Percentiles rank a stretch among this genome's conserved stretches.
These are phyloP conservation scores for Phytophthora pisi DNA, from an alignment of 352 stramenopile genomes.

Conservation along the genomic window DNA sequence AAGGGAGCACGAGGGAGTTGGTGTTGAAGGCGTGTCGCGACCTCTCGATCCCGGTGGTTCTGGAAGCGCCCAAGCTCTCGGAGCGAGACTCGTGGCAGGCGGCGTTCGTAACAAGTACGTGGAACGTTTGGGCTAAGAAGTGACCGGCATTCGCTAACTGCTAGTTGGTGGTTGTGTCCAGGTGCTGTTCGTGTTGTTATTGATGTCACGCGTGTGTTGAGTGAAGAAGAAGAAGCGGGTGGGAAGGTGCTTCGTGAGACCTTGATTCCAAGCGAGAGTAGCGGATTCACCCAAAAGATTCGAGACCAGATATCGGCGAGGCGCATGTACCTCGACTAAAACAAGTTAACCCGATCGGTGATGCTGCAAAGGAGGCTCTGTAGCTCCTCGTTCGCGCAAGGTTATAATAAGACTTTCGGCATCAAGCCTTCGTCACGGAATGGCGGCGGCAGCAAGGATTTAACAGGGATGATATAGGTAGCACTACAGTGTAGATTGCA, in stretches of 20 bases:
- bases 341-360: neutral
- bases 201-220: slow-evolving; percentile 33
- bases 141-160: slow-evolving; percentile 1
- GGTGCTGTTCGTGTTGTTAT: slow-evolving; percentile 36
- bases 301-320: slow-evolving; percentile 28
- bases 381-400: no score
- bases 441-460: no score
- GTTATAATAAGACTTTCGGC: no score
- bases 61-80: slow-evolving; percentile 57
- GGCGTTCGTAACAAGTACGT: slow-evolving; percentile 79
- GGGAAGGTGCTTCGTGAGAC: slow-evolving; percentile 14
- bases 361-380: no score
- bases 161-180: slow-evolving; percentile 8
- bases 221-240: neutral
- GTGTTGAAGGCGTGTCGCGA: slow-evolving; percentile 65
- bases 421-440: no score
- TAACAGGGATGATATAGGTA: neutral
- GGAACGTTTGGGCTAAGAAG: neutral
- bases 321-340: slow-evolving; percentile 29
- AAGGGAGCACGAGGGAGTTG: slow-evolving; percentile 65
- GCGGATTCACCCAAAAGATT: slow-evolving; percentile 25
- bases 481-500: slow-evolving; percentile 1
- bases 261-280: slow-evolving; percentile 28
- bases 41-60: slow-evolving; percentile 60
- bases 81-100: slow-evolving; percentile 61